Evolutionary conservation across 1,284 basidiomycete species (phyloP).

Genomic region (Apiotrichum domesticum): DNA sequence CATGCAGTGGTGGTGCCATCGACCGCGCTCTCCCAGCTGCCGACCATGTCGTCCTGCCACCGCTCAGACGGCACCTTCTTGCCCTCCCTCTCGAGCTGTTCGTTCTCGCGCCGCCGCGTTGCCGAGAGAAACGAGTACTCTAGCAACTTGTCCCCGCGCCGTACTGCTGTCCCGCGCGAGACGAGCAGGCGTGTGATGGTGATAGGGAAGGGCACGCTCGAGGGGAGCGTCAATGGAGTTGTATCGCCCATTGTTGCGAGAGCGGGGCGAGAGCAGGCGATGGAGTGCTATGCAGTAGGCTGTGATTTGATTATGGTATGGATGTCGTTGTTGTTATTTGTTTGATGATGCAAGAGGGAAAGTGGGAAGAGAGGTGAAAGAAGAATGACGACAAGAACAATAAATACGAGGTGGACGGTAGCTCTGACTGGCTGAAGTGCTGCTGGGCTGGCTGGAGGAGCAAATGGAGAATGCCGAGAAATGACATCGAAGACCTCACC

Average conservation of each 20-base stretch:
- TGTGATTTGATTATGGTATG: background rate
- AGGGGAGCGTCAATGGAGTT: conserved; percentile 53
- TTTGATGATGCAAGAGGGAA: background rate
- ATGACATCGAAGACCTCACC: too few relatives aligned
- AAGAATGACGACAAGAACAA: too few relatives aligned
- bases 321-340: background rate
- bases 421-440: too few relatives aligned
- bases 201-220: conserved; percentile 69
- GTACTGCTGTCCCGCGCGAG: conserved; percentile 49
- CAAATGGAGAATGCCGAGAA: too few relatives aligned
- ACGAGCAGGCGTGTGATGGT: conserved; percentile 63
- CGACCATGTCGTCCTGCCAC: conserved; percentile 63
- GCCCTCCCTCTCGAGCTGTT: conserved; percentile 13
- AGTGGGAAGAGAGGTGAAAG: background rate
- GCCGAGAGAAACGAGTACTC: conserved; percentile 62
- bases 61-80: conserved; percentile 23
- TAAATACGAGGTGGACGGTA: too few relatives aligned
- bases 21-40: conserved; percentile 78
- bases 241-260: conserved; percentile 29
- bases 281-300: too few relatives aligned
- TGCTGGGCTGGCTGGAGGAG: too few relatives aligned
- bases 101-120: conserved; percentile 16
- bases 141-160: conserved; percentile 66
- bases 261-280: background rate
- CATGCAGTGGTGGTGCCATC: conserved; percentile 55